These are phyloP conservation scores for Berberis thunbergii DNA, from an alignment of 164 flowering plant species.

Conservation along the genomic window DNA sequence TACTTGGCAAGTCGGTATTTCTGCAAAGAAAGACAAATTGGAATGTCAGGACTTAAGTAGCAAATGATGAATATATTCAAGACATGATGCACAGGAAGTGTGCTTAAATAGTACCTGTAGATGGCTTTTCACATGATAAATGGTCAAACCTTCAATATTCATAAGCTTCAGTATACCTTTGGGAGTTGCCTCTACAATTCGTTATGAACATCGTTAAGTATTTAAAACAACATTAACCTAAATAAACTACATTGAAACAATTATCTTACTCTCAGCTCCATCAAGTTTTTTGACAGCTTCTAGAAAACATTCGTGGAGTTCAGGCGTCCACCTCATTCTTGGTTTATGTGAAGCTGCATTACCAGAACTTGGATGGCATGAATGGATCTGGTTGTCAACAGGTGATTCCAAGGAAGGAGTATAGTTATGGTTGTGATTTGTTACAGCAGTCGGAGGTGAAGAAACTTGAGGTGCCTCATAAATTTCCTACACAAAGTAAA, in stretches of 20 bases:
- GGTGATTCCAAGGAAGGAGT: conserved; percentile 11
- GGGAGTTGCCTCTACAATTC: conserved; percentile 59
- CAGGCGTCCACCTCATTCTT: conserved; percentile 52
- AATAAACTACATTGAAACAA: no score
- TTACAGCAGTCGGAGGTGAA: conserved; percentile 12
- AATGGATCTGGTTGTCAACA: conserved; percentile 15
- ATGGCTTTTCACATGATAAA: conserved; percentile 67
- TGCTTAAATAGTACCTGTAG: conserved; percentile 35
- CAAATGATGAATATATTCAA: conserved; percentile 1
- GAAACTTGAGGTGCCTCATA: conserved; percentile 28
- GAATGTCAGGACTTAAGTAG: background rate
- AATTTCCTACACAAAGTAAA: conserved; percentile 32
- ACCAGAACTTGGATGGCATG: conserved; percentile 27
- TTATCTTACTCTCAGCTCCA: conserved; percentile 47
- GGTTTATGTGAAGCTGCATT: conserved; percentile 34
- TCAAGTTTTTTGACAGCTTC: conserved; percentile 45
- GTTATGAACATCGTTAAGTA: conserved; percentile 5
- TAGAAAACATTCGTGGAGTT: conserved; percentile 44
- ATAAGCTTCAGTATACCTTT: conserved; percentile 57
- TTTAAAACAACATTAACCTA: background rate
- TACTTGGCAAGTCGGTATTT: conserved; percentile 65
- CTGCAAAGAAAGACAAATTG: conserved; percentile 27
- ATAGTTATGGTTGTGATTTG: conserved; percentile 9
- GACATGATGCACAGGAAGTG: background rate
- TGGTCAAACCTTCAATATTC: conserved; percentile 55